Percentiles rank a stretch among this genome's conserved stretches.
These are phyloP conservation scores for Aspergillus ochraceus DNA, from an alignment of 2,329 filamentous ascomycete genomes.

Conservation along the genomic window DNA sequence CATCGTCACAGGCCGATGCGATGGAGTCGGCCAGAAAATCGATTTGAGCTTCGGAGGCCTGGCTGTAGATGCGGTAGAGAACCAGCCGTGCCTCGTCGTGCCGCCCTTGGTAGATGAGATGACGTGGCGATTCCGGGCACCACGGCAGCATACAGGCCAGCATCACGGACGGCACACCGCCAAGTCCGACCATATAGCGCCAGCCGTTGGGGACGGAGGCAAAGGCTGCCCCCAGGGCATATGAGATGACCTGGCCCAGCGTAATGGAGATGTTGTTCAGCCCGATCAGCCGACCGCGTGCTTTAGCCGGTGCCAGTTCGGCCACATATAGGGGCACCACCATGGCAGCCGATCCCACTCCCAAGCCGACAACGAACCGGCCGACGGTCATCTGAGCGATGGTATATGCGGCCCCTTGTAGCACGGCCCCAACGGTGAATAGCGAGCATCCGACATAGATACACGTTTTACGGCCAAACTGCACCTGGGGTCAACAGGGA, in stretches of 20 bases:
- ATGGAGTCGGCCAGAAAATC: constrained; percentile 48
- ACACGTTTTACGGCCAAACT: constrained; percentile 41
- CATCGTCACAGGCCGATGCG: constrained; percentile 40
- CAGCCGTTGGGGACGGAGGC: constrained; percentile 46
- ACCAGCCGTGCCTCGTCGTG: constrained; percentile 32
- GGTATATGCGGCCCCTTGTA: constrained; percentile 38
- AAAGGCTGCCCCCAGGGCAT: constrained; percentile 45
- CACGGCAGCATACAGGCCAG: constrained; percentile 47
- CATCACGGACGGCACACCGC: constrained; percentile 49
- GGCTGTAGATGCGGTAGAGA: constrained; percentile 29
- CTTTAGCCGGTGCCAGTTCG: constrained; percentile 52
- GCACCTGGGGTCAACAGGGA: constrained; percentile 25
- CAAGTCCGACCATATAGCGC: constrained; percentile 53
- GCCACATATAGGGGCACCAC: constrained; percentile 50
- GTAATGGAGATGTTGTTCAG: constrained; percentile 51
- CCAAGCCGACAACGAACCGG: constrained; percentile 50
- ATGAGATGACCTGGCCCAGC: constrained; percentile 43
- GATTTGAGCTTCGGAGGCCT: constrained; percentile 43
- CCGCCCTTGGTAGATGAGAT: constrained; percentile 21
- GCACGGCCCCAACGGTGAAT: constrained; percentile 40
- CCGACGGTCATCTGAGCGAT: constrained; percentile 48
- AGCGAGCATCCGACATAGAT: constrained; percentile 45
- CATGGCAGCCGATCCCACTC: constrained; percentile 52
- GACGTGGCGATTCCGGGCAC: constrained; percentile 38
- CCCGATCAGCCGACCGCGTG: constrained; percentile 41